phyloP scores from a whole-genome alignment of 331 rosid species.

The Rosa hybrid region DNA sequence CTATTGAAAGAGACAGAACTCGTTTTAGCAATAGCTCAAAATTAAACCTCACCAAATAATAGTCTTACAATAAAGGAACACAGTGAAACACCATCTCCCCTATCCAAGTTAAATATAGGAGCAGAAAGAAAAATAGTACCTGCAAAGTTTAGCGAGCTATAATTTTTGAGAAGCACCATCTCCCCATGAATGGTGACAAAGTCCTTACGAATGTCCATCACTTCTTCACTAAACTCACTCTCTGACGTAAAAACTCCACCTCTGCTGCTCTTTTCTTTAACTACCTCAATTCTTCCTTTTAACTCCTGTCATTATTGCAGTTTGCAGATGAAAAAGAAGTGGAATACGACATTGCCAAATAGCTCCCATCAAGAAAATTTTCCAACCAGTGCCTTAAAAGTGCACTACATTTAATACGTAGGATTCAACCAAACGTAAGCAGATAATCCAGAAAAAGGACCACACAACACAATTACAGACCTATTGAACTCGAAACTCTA shows the following conservation, averaged over 20 bases:
- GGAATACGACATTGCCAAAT: neutral
- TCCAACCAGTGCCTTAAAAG: neutral
- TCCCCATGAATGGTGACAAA: constrained; percentile 95
- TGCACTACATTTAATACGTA: neutral
- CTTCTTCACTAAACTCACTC: constrained; percentile 85
- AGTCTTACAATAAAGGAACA: neutral
- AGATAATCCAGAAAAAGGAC: neutral
- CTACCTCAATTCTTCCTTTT: constrained; percentile 80
- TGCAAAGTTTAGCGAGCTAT: constrained; percentile 95
- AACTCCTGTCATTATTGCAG: constrained; percentile 59
- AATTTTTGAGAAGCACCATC: constrained; percentile 94
- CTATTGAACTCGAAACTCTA: neutral
- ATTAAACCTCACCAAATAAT: neutral
- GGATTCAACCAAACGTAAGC: neutral
- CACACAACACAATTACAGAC: neutral
- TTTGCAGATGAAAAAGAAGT: neutral
- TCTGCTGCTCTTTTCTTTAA: constrained; percentile 63
- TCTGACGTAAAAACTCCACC: constrained; percentile 60
- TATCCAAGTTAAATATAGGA: constrained; percentile 2
- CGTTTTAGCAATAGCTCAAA: constrained; percentile 18
- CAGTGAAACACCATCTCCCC: constrained; percentile 20
- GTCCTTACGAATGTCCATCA: constrained; percentile 94
- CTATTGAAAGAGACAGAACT: constrained; percentile 46
- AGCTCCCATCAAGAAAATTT: neutral
- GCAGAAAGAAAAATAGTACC: constrained; percentile 47